A percentile compares a stretch with the other conserved stretches of the same genome.
These are phyloP conservation scores for Galerina sulciceps DNA, from an alignment of 768 basidiomycete genomes.

Conservation along the genomic window DNA sequence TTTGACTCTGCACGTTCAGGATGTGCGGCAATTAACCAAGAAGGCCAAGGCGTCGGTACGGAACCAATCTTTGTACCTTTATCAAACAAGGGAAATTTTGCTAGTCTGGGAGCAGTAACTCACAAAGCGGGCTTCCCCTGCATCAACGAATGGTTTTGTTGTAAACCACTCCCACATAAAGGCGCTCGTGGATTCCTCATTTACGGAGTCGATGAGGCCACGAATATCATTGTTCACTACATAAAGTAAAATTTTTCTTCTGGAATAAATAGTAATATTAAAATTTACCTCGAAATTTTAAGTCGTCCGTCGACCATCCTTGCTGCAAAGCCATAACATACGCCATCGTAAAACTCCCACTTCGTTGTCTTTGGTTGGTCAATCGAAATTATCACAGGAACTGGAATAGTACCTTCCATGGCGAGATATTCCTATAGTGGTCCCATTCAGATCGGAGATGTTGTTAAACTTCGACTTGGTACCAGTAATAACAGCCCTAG, in stretches of 20 bases:
- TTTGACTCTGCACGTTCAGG: conserved; percentile 58
- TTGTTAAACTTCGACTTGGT: conserved; percentile 69
- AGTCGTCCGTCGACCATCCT: conserved; percentile 67
- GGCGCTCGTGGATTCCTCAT: conserved; percentile 84
- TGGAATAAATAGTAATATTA: not conserved
- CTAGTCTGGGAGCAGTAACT: conserved; percentile 30
- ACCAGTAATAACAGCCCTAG: conserved; percentile 93
- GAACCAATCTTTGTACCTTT: conserved; percentile 65
- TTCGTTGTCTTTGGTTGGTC: conserved; percentile 23
- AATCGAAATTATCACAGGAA: not conserved
- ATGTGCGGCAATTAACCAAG: conserved; percentile 93
- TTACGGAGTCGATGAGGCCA: conserved; percentile 84
- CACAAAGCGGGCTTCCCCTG: conserved; percentile 83
- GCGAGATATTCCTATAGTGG: conserved; percentile 88
- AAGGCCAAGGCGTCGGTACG: conserved; percentile 94
- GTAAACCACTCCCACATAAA: conserved; percentile 98
- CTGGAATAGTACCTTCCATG: conserved; percentile 64
- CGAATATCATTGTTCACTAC: conserved; percentile 83
- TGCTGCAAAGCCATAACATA: conserved; percentile 92
- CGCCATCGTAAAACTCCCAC: conserved; percentile 94
- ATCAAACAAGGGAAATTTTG: not conserved
- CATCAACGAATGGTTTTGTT: conserved; percentile 73
- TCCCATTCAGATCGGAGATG: conserved; percentile 77
- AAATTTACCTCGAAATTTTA: conserved; percentile 70
- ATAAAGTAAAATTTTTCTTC: too few relatives aligned